These are phyloP conservation scores for Tolypocladium cylindrosporum DNA, from an alignment of 2,329 filamentous ascomycete genomes.

Conservation along the genomic window DNA sequence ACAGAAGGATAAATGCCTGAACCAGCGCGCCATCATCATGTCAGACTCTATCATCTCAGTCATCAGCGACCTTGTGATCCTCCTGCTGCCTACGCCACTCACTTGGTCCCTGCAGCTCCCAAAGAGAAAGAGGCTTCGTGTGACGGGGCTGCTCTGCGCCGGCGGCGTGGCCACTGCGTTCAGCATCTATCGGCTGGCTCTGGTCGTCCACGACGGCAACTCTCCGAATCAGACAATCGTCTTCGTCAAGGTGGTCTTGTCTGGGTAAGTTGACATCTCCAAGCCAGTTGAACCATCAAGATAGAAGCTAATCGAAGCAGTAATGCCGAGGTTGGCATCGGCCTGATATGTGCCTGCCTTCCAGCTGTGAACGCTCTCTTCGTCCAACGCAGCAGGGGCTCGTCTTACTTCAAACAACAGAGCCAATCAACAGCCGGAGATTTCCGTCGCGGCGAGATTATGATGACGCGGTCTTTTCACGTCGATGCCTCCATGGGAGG, in stretches of 20 bases:
- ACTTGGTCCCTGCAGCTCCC: background rate
- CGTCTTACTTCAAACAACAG: constrained; percentile 13
- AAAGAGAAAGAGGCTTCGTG: background rate
- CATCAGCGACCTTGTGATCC: background rate
- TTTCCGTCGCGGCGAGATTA: constrained; percentile 14
- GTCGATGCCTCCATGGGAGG: background rate
- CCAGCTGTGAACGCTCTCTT: constrained; percentile 15
- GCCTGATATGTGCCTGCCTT: constrained; percentile 20
- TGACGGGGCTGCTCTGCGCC: background rate
- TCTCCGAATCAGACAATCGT: background rate
- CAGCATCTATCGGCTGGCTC: background rate
- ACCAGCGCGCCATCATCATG: background rate
- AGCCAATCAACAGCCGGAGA: constrained; percentile 4
- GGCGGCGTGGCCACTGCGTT: background rate
- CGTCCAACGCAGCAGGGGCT: constrained; percentile 6
- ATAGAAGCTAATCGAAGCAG: constrained; percentile 1
- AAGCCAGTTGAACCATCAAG: background rate
- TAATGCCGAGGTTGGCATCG: constrained; percentile 20
- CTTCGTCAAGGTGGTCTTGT: background rate
- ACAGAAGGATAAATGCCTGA: background rate
- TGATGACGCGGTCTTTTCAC: constrained; percentile 12
- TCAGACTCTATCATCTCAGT: background rate
- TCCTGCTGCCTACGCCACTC: background rate
- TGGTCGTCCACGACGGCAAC: background rate
- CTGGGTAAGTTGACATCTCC: background rate